phyloP scores from a whole-genome alignment of 345 rosid species.

The Psidium guajava region DNA sequence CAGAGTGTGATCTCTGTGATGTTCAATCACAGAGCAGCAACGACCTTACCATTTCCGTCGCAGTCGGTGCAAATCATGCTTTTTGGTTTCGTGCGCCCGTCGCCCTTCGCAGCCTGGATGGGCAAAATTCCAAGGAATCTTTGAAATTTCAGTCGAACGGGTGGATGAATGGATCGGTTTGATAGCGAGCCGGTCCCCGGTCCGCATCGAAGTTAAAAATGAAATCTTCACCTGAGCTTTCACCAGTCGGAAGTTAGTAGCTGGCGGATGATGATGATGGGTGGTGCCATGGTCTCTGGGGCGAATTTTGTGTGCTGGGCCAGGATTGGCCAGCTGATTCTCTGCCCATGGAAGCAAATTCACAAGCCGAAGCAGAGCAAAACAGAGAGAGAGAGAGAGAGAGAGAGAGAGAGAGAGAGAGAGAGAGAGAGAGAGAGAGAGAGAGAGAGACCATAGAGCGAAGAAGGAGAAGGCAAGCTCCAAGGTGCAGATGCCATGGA shows the following conservation, averaged over 20 bases:
- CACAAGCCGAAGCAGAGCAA: neutral
- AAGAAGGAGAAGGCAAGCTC: neutral
- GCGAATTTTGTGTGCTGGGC: neutral
- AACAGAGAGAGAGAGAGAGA: neutral
- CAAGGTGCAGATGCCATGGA: constrained; percentile 3
- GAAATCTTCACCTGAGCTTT: neutral
- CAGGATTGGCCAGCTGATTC: neutral
- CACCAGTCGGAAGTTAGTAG: neutral
- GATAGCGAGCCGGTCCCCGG: neutral
- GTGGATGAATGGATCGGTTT: rapidly evolving
- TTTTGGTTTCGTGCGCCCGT: constrained; percentile 21
- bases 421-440: neutral
- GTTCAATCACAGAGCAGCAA: neutral
- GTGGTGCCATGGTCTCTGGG: neutral
- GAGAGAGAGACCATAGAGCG: neutral
- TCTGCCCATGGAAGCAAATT: neutral
- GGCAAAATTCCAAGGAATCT: neutral
- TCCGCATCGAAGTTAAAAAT: neutral
- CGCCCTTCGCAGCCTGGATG: constrained; percentile 17
- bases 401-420: neutral
- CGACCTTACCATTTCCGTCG: constrained; percentile 33
- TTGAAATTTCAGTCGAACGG: too few species aligned
- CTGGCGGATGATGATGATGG: neutral
- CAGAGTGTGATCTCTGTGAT: neutral
- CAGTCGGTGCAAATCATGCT: constrained; percentile 36